Evolutionary conservation across 1,284 basidiomycete genomes (phyloP), one percentile per base, ranked within the genome.

Genomic region (Irpex sp.): DNA sequence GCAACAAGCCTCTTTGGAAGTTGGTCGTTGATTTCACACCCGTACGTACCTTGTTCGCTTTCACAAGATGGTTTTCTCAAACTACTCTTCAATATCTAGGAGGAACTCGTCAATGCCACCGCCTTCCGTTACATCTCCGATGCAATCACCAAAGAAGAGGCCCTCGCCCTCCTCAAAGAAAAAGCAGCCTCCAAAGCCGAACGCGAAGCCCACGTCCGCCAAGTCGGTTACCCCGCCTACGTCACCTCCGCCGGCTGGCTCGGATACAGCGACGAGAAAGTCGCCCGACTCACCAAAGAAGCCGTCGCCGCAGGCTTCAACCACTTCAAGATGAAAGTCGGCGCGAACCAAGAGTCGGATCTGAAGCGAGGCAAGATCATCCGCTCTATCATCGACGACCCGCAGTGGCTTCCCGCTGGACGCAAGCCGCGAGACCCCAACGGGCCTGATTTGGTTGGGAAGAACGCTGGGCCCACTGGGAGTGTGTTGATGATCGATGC

Each of bases 251-350:
- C 92, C 28, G 95, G 95, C 57, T 96, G 94, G 94, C 83, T 95
- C 21, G 91, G 88, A 2, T 98, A 98, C 78, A 85, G 83, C 35
- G 94, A 98, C 71, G 94, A 95, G 71, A 98, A 98, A 74, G 87
- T 98, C 54, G 84, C 86, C 3, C 84, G 87, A 16, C 82, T 98
- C 59, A 97, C 93, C 2, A 88, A 88, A 69, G 91, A 93, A 71
- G 92, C 94, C 35, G 81, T 98, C 58, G 76, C 82, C 28, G 86
- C 85, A 57, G 95, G 95, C 35, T 96, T 96, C 84, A 94, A 93
- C 78, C 93, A 95, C 77, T 96, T 96, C 83, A 96, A 96, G 80
- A 94, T 96, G 88, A 98, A 98, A 79, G 94, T 98, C 64, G 96
- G 96, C 60, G 88, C 90, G 42, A 82, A 91, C 74, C 80, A 84